A percentile compares a stretch with the other conserved stretches of the same genome.
phyloP scores from a whole-genome alignment of 2,329 filamentous ascomycete species.

The Aureobasidium sp. region DNA sequence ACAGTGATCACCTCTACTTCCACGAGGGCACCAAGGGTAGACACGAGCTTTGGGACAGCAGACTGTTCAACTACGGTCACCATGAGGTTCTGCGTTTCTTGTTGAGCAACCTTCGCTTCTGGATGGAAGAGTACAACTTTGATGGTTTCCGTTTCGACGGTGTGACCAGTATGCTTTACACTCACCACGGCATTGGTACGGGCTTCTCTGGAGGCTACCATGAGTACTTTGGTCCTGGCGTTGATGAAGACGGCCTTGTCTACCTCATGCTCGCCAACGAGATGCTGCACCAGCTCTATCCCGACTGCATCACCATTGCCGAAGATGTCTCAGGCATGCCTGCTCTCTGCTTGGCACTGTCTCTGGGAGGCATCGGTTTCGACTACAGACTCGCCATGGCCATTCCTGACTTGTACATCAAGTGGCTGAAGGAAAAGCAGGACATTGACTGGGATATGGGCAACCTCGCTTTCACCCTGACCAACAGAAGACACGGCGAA shows the following conservation, averaged over 20 bases:
- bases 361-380: conserved; percentile 86
- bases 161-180: conserved; percentile 96
- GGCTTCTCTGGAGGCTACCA: conserved; percentile 97
- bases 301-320: conserved; percentile 81
- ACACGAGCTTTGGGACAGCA: conserved; percentile 93
- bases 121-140: conserved; percentile 98
- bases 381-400: conserved; percentile 98
- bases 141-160: conserved; percentile 98
- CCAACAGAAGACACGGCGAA: conserved; percentile 88
- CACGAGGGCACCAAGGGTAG: conserved; percentile 76
- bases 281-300: conserved; percentile 86
- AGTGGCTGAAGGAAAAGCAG: conserved; percentile 87
- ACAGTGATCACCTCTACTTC: conserved; percentile 92
- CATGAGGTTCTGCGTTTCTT: conserved; percentile 96
- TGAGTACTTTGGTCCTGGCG: conserved; percentile 85
- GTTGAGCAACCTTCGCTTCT: conserved; percentile 90
- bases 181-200: conserved; percentile 94
- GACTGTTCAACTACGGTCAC: conserved; percentile 92
- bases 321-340: conserved; percentile 99
- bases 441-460: conserved; percentile 90
- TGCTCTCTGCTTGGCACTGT: conserved; percentile 79
- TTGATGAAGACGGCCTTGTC: conserved; percentile 88
- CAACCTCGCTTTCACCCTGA: conserved; percentile 77
- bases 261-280: conserved; percentile 97
- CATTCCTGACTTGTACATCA: conserved; percentile 98